Evolutionary conservation across 805 yeast genomes (phyloP), one percentile per base, ranked within the genome.

Genomic region (Hagleromyces aurorensis): DNA sequence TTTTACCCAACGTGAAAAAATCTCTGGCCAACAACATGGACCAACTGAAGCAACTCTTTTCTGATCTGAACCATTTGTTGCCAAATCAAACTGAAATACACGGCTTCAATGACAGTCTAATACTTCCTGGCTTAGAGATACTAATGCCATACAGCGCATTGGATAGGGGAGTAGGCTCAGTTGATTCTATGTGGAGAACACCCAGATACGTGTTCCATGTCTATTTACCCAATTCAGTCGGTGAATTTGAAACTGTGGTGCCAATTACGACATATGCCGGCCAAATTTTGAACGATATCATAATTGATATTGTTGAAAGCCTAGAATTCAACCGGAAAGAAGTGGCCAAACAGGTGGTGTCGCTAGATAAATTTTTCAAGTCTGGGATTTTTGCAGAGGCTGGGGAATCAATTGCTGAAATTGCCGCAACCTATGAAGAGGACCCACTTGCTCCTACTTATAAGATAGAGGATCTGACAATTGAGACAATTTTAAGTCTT

Each of bases 271-370:
- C 73, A 2, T 70, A 71, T 35, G 66, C 65, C 13, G 75, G 79
- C 1, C 60, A 83, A 32, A 51, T 89, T 15, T 64, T 86, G 42
- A 72, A 83, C 39, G 97, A 91, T 50, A 61, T 83, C 19, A 65
- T 78, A 19, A 69, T 70, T 28, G 96, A 89, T 55, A 59, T 82
- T 18, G 70, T 87, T 31, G 75, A 79, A 37, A 75, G 79, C 43
- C 61, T 89, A 62, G 94, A 87, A 41, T 91, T 84, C 65, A 91
- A 91, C 59, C 78, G 94, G 49, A 74, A 72, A 25, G 91, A 83
- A 40, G 93, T 84, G 7, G 77, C 94, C 0, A 75, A 82, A 39
- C 96, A 86, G 54, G 69, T 91, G 24, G 68, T 84, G 17, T 72
- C 78, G 5, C 58, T 91, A 32, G 86, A 80, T 46, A 54, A 72